Conservation (phyloP, 2,329 filamentous ascomycete genomes). For the Venturia aucupariae region DNA sequence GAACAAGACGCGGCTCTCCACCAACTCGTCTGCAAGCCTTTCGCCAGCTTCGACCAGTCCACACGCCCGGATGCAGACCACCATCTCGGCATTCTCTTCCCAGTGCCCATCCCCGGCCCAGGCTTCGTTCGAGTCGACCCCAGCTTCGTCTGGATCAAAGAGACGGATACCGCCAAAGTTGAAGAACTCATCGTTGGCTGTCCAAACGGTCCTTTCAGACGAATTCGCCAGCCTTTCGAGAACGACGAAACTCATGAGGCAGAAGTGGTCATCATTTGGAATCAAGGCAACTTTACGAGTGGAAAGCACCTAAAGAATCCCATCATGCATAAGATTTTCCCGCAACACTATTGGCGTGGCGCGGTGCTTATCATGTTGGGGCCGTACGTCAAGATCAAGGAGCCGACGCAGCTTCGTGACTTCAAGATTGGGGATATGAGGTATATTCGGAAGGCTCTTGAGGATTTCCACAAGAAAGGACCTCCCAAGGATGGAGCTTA, state of each 20-base stretch:
- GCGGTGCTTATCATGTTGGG: neutral
- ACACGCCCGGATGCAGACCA: conserved; percentile 12
- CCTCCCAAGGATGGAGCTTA: neutral
- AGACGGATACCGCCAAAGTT: neutral
- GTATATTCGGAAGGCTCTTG: neutral
- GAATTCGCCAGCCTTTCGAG: neutral
- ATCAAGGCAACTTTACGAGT: neutral
- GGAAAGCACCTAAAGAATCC: neutral
- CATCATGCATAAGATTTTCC: neutral
- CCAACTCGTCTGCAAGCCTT: conserved; percentile 14
- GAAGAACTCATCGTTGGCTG: neutral
- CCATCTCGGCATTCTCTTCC: conserved; percentile 12
- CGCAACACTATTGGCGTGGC: neutral
- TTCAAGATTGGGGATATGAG: neutral
- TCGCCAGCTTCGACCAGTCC: conserved; percentile 9
- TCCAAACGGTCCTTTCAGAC: neutral
- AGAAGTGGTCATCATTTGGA: neutral
- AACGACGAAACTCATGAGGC: neutral
- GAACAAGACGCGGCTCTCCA: conserved; percentile 14
- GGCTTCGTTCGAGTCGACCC: neutral
- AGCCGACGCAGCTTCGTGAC: neutral
- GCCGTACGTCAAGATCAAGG: neutral
- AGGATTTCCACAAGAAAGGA: neutral
- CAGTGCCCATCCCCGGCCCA: neutral
- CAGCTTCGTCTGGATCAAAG: neutral